Evolutionary conservation across 257 asterid species (phyloP).

Genomic region (Solanum habrochaites): DNA sequence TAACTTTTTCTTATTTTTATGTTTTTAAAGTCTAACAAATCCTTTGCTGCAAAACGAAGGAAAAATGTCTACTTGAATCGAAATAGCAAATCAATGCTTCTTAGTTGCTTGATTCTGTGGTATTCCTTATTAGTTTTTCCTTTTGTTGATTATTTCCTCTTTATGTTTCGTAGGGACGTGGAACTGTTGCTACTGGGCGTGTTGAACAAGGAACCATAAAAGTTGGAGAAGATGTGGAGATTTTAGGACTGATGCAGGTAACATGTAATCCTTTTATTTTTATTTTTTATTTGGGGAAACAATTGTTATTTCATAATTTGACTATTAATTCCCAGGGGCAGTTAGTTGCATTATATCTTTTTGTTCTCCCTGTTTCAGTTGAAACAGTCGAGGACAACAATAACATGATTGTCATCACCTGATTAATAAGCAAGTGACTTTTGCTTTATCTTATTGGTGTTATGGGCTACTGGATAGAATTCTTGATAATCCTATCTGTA

Average conservation of each 20-base stretch:
- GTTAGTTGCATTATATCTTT: not conserved
- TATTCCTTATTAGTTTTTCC: not conserved
- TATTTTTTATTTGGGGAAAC: not conserved
- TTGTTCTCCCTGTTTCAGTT: not conserved
- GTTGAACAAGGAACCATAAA: constrained; percentile 89
- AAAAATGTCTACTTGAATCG: not conserved
- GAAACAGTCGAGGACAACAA: not conserved
- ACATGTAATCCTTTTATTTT: not conserved
- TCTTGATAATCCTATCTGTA: not conserved
- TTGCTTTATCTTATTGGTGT: not conserved
- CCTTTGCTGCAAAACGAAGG: not conserved
- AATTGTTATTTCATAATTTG: not conserved
- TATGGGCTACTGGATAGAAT: not conserved
- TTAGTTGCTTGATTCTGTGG: not conserved
- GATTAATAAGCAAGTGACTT: not conserved
- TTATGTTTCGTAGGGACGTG: constrained; percentile 69
- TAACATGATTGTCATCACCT: not conserved
- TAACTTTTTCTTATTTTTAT: not conserved
- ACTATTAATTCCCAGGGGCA: not conserved
- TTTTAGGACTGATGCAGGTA: constrained; percentile 78
- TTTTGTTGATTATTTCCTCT: not conserved
- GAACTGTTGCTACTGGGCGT: constrained; percentile 99
- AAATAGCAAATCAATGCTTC: not conserved
- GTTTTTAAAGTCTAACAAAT: not conserved
- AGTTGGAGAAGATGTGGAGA: constrained; percentile 96